These are phyloP conservation scores for Plantago major DNA, from an alignment of 257 asterid species.

Conservation along the genomic window DNA sequence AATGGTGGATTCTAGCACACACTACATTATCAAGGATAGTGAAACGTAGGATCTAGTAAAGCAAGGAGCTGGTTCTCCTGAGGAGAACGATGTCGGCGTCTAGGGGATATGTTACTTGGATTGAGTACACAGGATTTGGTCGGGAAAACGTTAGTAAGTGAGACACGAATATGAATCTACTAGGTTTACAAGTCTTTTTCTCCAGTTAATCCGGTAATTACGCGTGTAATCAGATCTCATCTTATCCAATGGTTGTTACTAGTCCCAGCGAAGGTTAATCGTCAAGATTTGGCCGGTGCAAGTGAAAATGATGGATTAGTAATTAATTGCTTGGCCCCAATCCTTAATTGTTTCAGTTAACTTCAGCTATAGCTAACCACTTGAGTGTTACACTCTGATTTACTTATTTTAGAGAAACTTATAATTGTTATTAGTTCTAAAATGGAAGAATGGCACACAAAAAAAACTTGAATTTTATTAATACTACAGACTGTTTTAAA, in stretches of 20 bases:
- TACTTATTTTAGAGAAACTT: too few species aligned
- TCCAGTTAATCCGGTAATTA: background rate
- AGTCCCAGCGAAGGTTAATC: background rate
- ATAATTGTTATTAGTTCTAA: too few species aligned
- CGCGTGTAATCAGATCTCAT: background rate
- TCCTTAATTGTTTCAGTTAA: too few species aligned
- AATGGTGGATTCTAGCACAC: too few species aligned
- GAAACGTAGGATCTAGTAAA: too few species aligned
- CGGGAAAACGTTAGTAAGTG: background rate
- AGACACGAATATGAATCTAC: background rate
- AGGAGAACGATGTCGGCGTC: background rate
- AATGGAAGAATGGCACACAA: too few species aligned
- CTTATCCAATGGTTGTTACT: background rate
- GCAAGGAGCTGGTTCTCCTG: background rate
- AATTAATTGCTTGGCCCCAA: background rate
- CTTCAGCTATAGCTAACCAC: too few species aligned
- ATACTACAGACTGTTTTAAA: too few species aligned
- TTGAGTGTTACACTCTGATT: too few species aligned
- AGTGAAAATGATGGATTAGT: background rate
- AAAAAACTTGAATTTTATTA: too few species aligned
- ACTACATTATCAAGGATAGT: too few species aligned
- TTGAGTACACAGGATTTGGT: slow-evolving; percentile 1
- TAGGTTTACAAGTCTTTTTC: background rate
- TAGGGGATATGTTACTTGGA: background rate
- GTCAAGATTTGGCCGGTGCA: background rate